Base-by-base conservation (phyloP, 2,329 filamentous ascomycete genomes). In the Aspergillus tamarii region DNA sequence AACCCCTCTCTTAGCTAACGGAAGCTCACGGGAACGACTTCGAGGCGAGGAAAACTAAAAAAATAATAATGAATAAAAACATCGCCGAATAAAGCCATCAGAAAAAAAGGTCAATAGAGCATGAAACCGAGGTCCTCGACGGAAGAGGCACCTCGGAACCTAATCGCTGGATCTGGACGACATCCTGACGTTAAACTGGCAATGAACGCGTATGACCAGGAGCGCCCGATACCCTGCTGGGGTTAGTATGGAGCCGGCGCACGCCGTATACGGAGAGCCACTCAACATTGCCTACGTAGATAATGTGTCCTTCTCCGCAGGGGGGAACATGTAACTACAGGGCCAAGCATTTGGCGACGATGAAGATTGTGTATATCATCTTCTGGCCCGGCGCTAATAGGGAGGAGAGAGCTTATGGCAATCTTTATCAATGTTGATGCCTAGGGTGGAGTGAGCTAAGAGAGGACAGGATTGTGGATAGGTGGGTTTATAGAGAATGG, bases 171-270 rank as follows among this genome's bases (percentile, higher is more conserved):
- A 54, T 45, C 58, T 45, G 19, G 48, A 53, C 39, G 28, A 60
- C 12, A 16, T 60, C 32, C 48, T 54, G 34, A 41, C 39, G 48
- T 60, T 52, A 2, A 34, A 28, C 36, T 45, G 26, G 32, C 14
- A 16, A 36, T 41, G 48, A 53, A 60, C 58, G 48, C 58, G 58
- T 60, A 60, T 59, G 58, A 54, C 36, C 43, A 60, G n/a, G 30
- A 39, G 52, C 34, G 52, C 32, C 52, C 52, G 52, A 55, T 55
- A 26, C 52, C 52, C n/a, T 36, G 52, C 52, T 39, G 19, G 32
- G 52, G n/a, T 19, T 39, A 26, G 52, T 55, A 39, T 26, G 52
- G 34, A 14, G 21, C 21, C 32, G 52, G 52, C n/a, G 52, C 11
- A 55, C n/a, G n/a, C 32, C 32, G 12, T 55, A 55, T 39, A 39